Percentiles rank a stretch among this genome's conserved stretches.
Evolutionary conservation across 345 rosid species (phyloP).

Genomic region (Salix purpurea): DNA sequence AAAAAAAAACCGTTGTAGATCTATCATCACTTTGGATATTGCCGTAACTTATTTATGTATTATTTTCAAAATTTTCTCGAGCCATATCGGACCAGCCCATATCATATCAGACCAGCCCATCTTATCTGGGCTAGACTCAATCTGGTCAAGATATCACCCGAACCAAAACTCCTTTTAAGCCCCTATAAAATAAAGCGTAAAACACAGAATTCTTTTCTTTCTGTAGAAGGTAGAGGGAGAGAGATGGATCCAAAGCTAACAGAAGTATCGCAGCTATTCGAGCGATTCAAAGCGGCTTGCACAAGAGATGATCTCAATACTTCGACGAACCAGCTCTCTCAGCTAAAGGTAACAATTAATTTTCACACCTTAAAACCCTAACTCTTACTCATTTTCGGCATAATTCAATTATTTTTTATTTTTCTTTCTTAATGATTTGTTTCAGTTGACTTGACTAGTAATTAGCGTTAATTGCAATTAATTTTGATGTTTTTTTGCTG

Average conservation of each 20-base stretch:
- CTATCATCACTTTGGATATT: too few relatives aligned
- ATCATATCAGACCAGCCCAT: neutral
- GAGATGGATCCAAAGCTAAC: constrained; percentile 83
- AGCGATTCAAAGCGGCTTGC: constrained; percentile 78
- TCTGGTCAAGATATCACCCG: neutral
- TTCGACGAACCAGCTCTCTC: constrained; percentile 53
- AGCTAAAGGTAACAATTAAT: constrained; percentile 73
- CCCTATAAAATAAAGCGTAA: neutral
- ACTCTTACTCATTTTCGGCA: neutral
- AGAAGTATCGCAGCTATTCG: constrained; percentile 79
- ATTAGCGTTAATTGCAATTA: neutral
- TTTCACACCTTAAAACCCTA: constrained; percentile 29
- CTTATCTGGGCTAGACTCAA: neutral
- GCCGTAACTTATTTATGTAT: too few relatives aligned
- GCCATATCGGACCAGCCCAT: neutral
- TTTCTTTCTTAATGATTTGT: neutral
- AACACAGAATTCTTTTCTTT: constrained; percentile 23
- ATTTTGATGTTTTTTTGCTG: constrained; percentile 1
- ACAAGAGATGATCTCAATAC: constrained; percentile 60
- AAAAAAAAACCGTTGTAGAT: too few relatives aligned
- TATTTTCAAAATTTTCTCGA: too few relatives aligned
- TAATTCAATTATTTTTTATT: neutral
- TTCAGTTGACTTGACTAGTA: neutral
- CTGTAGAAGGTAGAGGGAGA: constrained; percentile 32
- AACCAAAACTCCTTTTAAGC: neutral